Conservation (phyloP, 805 yeast genomes). For the Saturnispora gosingensis region DNA sequence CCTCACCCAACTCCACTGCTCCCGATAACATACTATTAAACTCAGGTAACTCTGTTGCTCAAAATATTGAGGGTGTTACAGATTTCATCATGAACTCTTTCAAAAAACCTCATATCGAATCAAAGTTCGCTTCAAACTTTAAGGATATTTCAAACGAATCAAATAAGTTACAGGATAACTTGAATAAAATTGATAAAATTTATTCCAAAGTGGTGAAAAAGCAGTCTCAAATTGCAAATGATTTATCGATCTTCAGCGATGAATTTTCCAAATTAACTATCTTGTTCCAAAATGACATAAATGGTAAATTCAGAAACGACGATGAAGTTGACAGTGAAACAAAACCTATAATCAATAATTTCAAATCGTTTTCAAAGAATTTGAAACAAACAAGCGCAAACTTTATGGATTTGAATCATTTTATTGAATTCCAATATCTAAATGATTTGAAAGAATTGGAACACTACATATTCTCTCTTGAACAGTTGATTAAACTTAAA, state of each 20-base stretch:
- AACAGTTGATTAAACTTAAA: conserved; percentile 65
- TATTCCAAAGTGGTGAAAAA: conserved; percentile 64
- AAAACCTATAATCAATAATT: conserved; percentile 21
- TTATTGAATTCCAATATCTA: conserved; percentile 70
- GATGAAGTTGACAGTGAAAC: conserved; percentile 18
- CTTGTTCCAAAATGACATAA: conserved; percentile 25
- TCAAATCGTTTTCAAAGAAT: conserved; percentile 30
- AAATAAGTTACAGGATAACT: conserved; percentile 76
- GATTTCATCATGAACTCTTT: conserved; percentile 94
- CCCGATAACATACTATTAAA: conserved; percentile 11
- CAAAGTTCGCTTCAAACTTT: conserved; percentile 57
- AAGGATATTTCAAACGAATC: conserved; percentile 74
- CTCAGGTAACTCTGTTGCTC: background rate
- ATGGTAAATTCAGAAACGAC: conserved; percentile 21
- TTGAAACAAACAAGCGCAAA: conserved; percentile 30
- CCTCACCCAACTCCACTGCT: background rate
- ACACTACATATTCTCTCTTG: conserved; percentile 60
- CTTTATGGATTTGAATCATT: conserved; percentile 27
- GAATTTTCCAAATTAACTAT: conserved; percentile 60
- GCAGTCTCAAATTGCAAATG: conserved; percentile 63
- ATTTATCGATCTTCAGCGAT: conserved; percentile 58
- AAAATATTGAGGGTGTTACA: conserved; percentile 62
- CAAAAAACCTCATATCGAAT: conserved; percentile 56
- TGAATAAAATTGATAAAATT: conserved; percentile 67
- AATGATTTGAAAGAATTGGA: conserved; percentile 81